Percentiles rank a stretch among this genome's conserved stretches.
These are phyloP conservation scores for Chenopodium album DNA, from an alignment of 148 eudicot genomes.

Conservation along the genomic window DNA sequence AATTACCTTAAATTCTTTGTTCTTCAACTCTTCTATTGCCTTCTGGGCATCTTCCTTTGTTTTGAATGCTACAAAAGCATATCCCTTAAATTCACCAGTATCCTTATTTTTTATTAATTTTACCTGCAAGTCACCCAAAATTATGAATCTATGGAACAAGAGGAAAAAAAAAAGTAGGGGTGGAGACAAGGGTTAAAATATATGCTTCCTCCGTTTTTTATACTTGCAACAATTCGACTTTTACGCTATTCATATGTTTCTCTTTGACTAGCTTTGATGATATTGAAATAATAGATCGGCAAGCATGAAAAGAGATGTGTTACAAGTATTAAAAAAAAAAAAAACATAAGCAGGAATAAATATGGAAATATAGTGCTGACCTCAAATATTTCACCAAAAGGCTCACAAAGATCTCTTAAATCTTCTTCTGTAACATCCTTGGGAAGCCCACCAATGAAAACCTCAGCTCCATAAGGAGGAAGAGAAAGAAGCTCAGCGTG, in stretches of 20 bases:
- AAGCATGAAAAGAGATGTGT: no score
- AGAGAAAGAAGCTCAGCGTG: constrained; percentile 73
- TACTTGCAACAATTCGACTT: no score
- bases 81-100: constrained; percentile 90
- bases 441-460: constrained; percentile 90
- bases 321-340: no score
- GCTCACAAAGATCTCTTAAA: constrained; percentile 82
- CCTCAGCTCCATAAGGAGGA: constrained; percentile 91
- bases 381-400: constrained; percentile 79
- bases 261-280: no score
- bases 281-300: no score
- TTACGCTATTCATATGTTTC: no score
- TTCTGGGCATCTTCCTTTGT: constrained; percentile 73
- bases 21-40: constrained; percentile 82
- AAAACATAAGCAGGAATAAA: no score
- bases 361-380: constrained; percentile 29
- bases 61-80: constrained; percentile 83
- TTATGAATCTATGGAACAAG: neutral
- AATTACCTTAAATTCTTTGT: constrained; percentile 84
- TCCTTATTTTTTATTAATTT: constrained; percentile 83
- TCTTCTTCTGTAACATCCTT: constrained; percentile 82
- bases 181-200: neutral
- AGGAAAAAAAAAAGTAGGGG: neutral
- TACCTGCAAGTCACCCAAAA: constrained; percentile 43
- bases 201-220: neutral